Percentiles rank a stretch among this genome's conserved stretches.
These are phyloP conservation scores for Solanum infundibuliforme DNA, from an alignment of 257 asterid species.

Conservation along the genomic window DNA sequence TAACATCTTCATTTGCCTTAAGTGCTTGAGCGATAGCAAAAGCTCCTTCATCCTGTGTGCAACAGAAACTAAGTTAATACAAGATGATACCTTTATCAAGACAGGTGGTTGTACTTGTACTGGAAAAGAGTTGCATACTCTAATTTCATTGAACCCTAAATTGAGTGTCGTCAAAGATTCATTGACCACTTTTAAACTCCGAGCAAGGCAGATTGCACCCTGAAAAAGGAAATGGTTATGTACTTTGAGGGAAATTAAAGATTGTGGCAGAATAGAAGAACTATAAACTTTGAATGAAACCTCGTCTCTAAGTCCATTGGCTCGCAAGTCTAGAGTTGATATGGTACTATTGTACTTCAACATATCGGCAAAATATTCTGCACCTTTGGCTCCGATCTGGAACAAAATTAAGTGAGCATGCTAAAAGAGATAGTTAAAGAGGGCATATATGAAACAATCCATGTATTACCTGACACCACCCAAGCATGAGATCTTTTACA, in stretches of 20 bases:
- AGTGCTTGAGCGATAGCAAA: conserved; percentile 92
- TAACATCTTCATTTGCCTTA: conserved; percentile 83
- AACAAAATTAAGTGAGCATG: background rate
- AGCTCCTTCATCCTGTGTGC: conserved; percentile 81
- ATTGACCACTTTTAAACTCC: conserved; percentile 83
- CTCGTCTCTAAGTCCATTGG: conserved; percentile 94
- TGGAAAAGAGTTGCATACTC: conserved; percentile 35
- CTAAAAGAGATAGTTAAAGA: conserved; percentile 5
- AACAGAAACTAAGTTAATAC: background rate
- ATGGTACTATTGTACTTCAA: conserved; percentile 73
- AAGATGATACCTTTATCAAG: background rate
- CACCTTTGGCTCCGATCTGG: conserved; percentile 81
- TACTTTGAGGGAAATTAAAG: background rate
- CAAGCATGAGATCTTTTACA: conserved; percentile 72
- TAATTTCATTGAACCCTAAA: conserved; percentile 90
- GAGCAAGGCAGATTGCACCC: conserved; percentile 86
- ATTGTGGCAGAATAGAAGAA: background rate
- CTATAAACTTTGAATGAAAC: conserved; percentile 19
- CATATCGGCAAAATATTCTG: conserved; percentile 85
- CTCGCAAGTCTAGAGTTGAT: conserved; percentile 74
- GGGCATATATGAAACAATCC: background rate
- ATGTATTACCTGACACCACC: conserved; percentile 90
- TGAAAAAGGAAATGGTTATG: conserved; percentile 13
- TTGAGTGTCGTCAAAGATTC: conserved; percentile 75
- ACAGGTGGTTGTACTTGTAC: background rate